These are phyloP conservation scores for Acidiella bohemica DNA, from an alignment of 495 filamentous ascomycete species.

Conservation along the genomic window DNA sequence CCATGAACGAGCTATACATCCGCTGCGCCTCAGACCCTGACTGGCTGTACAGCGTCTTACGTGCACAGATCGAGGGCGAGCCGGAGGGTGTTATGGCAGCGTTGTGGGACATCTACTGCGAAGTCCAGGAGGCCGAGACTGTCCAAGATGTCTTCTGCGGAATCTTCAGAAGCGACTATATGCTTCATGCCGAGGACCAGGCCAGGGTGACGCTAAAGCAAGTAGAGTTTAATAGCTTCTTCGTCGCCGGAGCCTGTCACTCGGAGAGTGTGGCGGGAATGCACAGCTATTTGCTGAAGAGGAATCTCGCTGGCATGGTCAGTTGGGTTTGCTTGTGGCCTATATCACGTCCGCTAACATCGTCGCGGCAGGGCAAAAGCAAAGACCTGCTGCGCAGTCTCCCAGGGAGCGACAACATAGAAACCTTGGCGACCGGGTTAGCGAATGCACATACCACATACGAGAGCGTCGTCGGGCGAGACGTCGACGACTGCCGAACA, in stretches of 20 bases:
- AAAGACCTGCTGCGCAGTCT: not conserved
- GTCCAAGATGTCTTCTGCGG: slow-evolving; percentile 14
- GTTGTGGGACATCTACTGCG: slow-evolving; percentile 17
- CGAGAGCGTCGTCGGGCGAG: not conserved
- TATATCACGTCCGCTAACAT: too few relatives aligned
- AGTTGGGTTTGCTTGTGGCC: too few relatives aligned
- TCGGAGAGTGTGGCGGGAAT: slow-evolving; percentile 13
- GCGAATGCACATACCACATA: slow-evolving; percentile 12
- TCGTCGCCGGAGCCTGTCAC: slow-evolving; percentile 18
- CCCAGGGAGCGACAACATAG: slow-evolving; percentile 8
- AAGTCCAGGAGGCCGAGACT: slow-evolving; percentile 5
- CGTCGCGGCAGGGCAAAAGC: too few relatives aligned
- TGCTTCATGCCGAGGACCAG: slow-evolving; percentile 9
- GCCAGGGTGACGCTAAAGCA: slow-evolving; percentile 12
- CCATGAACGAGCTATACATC: slow-evolving; percentile 20
- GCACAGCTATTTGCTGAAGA: slow-evolving; percentile 14
- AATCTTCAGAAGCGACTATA: slow-evolving; percentile 21
- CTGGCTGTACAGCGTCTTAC: slow-evolving; percentile 13
- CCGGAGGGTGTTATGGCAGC: slow-evolving; percentile 5
- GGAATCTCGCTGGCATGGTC: not conserved
- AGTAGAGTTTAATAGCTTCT: slow-evolving; percentile 23
- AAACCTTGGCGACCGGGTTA: slow-evolving; percentile 5
- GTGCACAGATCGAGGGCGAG: slow-evolving; percentile 8
- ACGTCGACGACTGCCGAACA: not conserved
- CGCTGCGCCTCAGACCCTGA: slow-evolving; percentile 8